Percentiles rank a stretch among this genome's conserved stretches.
These are phyloP conservation scores for Solanum pinnatisectum DNA, from an alignment of 257 asterid genomes.

Conservation along the genomic window DNA sequence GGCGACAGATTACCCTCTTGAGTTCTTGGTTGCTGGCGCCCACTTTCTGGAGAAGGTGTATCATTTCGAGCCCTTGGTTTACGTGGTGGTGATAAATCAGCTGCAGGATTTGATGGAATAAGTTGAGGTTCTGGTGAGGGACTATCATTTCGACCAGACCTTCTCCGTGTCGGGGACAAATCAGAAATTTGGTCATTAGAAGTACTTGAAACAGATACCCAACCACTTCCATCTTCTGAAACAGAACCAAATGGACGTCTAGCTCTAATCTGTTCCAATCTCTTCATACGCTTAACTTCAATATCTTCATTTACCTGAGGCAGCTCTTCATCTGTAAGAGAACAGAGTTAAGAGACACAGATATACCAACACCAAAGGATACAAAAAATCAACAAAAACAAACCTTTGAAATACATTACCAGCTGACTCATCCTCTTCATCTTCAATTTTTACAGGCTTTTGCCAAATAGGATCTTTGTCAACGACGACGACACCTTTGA, in stretches of 20 bases:
- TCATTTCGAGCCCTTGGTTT: not conserved
- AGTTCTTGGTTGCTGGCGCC: not conserved
- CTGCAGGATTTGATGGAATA: not conserved
- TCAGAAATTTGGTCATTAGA: slow-evolving; percentile 12
- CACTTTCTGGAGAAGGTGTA: slow-evolving; percentile 1
- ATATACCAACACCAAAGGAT: slow-evolving; percentile 4
- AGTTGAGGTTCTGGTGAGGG: slow-evolving; percentile 14
- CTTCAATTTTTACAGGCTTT: slow-evolving; percentile 48
- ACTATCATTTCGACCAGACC: slow-evolving; percentile 5
- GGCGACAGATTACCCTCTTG: slow-evolving; percentile 35
- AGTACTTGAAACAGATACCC: slow-evolving; percentile 47
- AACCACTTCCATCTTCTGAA: slow-evolving; percentile 97
- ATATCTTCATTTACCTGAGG: slow-evolving; percentile 78
- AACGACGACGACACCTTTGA: slow-evolving; percentile 46
- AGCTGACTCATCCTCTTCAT: slow-evolving; percentile 50
- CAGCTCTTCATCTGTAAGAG: slow-evolving; percentile 61
- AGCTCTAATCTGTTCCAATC: slow-evolving; percentile 49
- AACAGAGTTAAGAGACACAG: not conserved
- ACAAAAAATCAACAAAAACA: not conserved
- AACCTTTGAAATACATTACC: slow-evolving; percentile 25
- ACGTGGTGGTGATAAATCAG: slow-evolving; percentile 4
- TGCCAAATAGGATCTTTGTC: slow-evolving; percentile 88
- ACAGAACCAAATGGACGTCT: slow-evolving; percentile 58
- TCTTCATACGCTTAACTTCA: slow-evolving; percentile 76
- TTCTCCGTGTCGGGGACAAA: slow-evolving; percentile 15